Conservation (phyloP, 768 basidiomycete species). For the Trametes punicea region DNA sequence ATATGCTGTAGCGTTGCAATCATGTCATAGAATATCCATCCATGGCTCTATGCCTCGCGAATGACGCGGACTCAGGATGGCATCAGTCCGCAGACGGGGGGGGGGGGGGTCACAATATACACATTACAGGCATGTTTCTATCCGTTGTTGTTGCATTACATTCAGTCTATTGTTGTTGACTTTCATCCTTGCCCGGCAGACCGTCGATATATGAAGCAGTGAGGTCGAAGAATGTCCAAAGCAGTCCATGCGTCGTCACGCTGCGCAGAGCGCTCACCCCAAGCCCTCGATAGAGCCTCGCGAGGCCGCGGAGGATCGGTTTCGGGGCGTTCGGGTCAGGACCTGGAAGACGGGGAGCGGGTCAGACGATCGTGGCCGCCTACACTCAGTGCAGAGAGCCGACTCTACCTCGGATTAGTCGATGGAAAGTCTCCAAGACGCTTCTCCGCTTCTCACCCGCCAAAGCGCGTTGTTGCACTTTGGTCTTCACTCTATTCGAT, state of each 20-base stretch:
- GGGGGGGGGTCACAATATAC: constrained; percentile 6
- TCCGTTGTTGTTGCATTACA: background rate
- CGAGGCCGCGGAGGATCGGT: constrained; percentile 70
- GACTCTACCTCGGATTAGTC: constrained; percentile 72
- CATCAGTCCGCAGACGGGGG: background rate
- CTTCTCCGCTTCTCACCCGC: constrained; percentile 74
- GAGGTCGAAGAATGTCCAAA: constrained; percentile 93
- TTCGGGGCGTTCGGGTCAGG: constrained; percentile 78
- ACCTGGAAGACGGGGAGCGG: constrained; percentile 42
- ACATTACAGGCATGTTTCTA: constrained; percentile 12
- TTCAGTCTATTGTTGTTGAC: constrained; percentile 7
- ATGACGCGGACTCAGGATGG: background rate
- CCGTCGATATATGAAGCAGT: constrained; percentile 70
- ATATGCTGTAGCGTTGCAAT: constrained; percentile 8
- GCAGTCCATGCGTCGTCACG: constrained; percentile 87
- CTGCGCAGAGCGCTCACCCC: constrained; percentile 91
- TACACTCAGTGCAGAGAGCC: background rate
- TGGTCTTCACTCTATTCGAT: constrained; percentile 76
- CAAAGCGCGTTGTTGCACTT: constrained; percentile 89
- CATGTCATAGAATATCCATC: background rate
- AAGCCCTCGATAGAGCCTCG: constrained; percentile 88
- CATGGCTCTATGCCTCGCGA: background rate
- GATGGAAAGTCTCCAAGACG: constrained; percentile 66
- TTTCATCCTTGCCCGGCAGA: constrained; percentile 34
- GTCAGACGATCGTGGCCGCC: background rate